Base-by-base conservation (phyloP, 805 yeast genomes). In the Yamadazyma takamatsuzukensis region DNA sequence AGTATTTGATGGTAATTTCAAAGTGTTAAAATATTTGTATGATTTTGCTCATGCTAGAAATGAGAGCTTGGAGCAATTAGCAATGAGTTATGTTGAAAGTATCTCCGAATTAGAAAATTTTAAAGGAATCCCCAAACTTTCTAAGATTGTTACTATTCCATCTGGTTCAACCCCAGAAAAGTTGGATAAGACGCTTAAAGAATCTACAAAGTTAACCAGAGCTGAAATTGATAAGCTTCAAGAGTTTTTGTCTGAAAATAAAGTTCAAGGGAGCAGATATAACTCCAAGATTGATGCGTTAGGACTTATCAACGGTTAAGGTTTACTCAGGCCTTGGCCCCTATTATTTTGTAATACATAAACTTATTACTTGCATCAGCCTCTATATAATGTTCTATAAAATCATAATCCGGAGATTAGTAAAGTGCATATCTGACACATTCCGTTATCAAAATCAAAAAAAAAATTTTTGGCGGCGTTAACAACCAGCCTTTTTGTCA, bases 61-160 rank as follows among this genome's bases (percentile, higher is more conserved):
- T 11, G 66, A 81, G 3, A 51, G 79, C 5, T 76, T 88, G 7
- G 95, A 87, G 55, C 44, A 56, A 2, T 53, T 64, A 33, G 58
- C 70, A 0, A 46, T 64, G 30, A 59, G 68, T 7, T 65, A 69
- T 64, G 45, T 62, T 18, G 28, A 83, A 24, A 79, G 88, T 4
- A 54, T 88, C 15, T 79, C 86, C 3, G 85, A 85, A 78, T 57
- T 78, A 34, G 59, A 70, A 33, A 68, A 72, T 33, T 66, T 53
- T 45, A 54, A 64, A 6, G 75, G 72, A 2, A 43, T 62, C 22
- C 36, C 45, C 14, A 61, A 63, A 32, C 68, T 62, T 33, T 74
- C 88, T 15, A 66, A 60, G 37, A 68, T 85, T 28, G 51, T 88
- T 29, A 94, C 96, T 21, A 83, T 87, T 53, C 96, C 96, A 13